Percentiles rank a stretch among this genome's conserved stretches.
Conservation (phyloP, 345 rosid species). For the Hibiscus mutabilis region DNA sequence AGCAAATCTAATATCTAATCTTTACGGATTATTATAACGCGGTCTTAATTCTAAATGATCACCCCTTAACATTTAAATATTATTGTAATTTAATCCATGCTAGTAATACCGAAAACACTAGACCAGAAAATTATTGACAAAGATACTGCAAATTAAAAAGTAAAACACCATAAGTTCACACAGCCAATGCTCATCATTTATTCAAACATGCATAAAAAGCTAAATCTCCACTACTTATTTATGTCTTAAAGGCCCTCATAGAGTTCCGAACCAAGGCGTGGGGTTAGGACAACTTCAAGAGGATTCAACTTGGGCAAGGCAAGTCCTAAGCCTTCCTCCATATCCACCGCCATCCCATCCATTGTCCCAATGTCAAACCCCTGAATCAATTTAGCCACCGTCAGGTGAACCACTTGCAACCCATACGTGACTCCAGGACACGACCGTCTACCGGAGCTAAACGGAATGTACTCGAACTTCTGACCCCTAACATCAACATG, state of each 20-base stretch:
- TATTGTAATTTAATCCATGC: too few species aligned
- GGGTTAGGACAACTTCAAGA: background rate
- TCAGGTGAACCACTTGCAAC: background rate
- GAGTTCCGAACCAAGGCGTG: background rate
- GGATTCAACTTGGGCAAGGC: background rate
- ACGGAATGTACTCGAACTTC: background rate
- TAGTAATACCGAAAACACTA: too few species aligned
- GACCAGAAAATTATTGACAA: too few species aligned
- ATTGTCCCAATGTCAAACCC: background rate
- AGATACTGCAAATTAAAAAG: too few species aligned
- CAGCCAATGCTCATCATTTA: too few species aligned
- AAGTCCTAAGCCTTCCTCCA: background rate
- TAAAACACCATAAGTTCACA: too few species aligned
- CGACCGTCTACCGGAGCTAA: background rate
- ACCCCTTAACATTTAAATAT: too few species aligned
- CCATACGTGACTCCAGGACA: background rate
- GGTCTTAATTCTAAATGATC: too few species aligned
- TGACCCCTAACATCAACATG: background rate
- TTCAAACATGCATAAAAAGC: too few species aligned
- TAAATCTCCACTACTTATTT: background rate
- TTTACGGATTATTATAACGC: too few species aligned
- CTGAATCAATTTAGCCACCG: background rate
- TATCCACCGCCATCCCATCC: background rate
- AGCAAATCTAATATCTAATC: too few species aligned
- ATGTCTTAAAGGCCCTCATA: background rate